Evolutionary conservation across 257 asterid species (phyloP).

Genomic region (Perilla frutescens): DNA sequence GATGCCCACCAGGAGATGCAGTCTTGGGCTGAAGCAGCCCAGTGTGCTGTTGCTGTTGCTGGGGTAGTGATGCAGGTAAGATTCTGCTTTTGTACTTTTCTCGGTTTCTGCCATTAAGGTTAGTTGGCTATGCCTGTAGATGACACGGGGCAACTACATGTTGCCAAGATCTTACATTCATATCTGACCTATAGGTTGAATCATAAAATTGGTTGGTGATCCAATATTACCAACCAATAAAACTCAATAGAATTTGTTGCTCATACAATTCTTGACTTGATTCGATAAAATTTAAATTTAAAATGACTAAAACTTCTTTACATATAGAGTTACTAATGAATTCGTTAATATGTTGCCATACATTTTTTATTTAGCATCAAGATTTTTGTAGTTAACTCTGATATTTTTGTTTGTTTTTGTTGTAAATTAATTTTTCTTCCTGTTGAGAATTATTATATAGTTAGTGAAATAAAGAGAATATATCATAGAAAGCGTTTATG

Average conservation of each 20-base stretch:
- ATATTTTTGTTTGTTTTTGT: background rate
- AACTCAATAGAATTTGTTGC: background rate
- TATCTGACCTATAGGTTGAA: constrained; percentile 18
- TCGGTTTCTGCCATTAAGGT: constrained; percentile 12
- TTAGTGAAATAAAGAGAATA: background rate
- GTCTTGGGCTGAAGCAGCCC: constrained; percentile 99
- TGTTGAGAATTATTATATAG: background rate
- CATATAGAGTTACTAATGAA: background rate
- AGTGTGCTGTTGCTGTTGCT: constrained; percentile 99
- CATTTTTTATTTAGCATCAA: background rate
- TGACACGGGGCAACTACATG: background rate
- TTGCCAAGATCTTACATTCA: constrained; percentile 17
- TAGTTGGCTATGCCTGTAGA: constrained; percentile 13
- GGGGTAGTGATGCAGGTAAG: constrained; percentile 98
- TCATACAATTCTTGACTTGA: background rate
- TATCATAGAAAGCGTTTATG: background rate
- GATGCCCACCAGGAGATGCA: constrained; percentile 99
- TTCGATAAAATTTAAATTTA: background rate
- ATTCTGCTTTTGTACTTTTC: constrained; percentile 24
- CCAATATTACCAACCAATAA: too few relatives aligned
- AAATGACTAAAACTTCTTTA: background rate
- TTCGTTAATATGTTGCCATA: background rate
- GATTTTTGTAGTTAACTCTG: background rate
- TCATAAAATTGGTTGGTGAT: constrained; percentile 6
- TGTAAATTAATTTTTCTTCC: background rate